Evolutionary conservation across 345 rosid genomes (phyloP).

Genomic region (Bretschneidera sinensis): DNA sequence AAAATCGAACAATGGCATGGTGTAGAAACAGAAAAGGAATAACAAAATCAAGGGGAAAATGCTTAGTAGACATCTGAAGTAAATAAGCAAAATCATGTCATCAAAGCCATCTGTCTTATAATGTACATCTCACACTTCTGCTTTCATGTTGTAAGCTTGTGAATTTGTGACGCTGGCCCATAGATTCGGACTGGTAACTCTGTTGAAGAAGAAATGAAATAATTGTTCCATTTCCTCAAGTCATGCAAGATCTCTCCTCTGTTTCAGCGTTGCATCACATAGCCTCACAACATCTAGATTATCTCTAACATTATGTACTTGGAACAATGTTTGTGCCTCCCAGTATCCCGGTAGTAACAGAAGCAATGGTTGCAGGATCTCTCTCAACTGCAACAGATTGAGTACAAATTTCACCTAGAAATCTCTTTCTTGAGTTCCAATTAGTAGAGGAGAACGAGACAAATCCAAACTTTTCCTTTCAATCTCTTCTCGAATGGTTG

Average conservation of each 20-base stretch:
- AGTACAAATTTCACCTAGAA: conserved; percentile 72
- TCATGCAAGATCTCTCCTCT: conserved; percentile 6
- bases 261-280: conserved; percentile 66
- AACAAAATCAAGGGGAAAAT: no score
- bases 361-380: conserved; percentile 85
- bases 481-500: conserved; percentile 53
- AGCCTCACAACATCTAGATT: conserved; percentile 71
- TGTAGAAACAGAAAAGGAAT: no score
- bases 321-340: conserved; percentile 84
- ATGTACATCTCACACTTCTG: no score
- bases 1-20: no score
- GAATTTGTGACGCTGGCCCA: background rate
- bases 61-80: no score
- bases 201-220: background rate
- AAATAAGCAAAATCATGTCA: no score
- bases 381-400: conserved; percentile 60
- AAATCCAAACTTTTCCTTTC: conserved; percentile 60
- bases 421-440: conserved; percentile 83
- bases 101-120: no score
- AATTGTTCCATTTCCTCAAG: background rate
- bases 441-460: conserved; percentile 66
- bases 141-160: background rate
- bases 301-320: conserved; percentile 78
- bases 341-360: conserved; percentile 56
- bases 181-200: background rate